Conservation (phyloP, 257 asterid species). For the Gentiana straminea region DNA sequence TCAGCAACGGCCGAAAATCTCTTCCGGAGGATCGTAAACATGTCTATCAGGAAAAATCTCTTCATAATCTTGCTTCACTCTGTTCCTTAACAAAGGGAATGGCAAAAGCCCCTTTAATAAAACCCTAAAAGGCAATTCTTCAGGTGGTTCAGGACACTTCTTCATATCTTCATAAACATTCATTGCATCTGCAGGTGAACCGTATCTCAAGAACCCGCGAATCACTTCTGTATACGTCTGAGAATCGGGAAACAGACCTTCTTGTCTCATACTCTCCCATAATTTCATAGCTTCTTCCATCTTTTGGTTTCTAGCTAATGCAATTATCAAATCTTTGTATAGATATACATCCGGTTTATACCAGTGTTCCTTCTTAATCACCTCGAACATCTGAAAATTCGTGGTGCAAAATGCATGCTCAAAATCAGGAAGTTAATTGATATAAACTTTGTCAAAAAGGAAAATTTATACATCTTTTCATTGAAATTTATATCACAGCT, state of each 20-base stretch:
- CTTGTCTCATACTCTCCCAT: slow-evolving; percentile 82
- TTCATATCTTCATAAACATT: slow-evolving; percentile 90
- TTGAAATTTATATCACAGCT: no score
- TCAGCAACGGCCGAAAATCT: slow-evolving; percentile 84
- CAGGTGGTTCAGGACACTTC: slow-evolving; percentile 86
- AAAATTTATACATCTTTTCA: no score
- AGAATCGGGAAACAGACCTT: slow-evolving; percentile 66
- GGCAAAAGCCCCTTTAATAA: slow-evolving; percentile 90
- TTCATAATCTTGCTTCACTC: slow-evolving; percentile 89
- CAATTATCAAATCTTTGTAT: slow-evolving; percentile 79
- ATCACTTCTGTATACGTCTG: slow-evolving; percentile 92
- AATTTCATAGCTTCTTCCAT: slow-evolving; percentile 82
- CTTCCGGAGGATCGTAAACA: slow-evolving; percentile 89
- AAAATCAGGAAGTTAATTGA: no score
- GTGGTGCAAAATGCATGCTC: background rate
- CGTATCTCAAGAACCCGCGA: slow-evolving; percentile 83
- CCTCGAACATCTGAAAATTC: slow-evolving; percentile 58
- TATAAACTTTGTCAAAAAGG: no score
- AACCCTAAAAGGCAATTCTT: slow-evolving; percentile 80
- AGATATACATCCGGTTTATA: slow-evolving; percentile 69
- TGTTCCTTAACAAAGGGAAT: slow-evolving; percentile 82
- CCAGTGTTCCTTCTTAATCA: slow-evolving; percentile 79
- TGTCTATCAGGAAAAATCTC: slow-evolving; percentile 86
- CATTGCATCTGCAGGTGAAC: slow-evolving; percentile 99
- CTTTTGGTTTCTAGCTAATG: slow-evolving; percentile 61